Percentiles rank a stretch among this genome's conserved stretches.
Evolutionary conservation across 169 alveolate genomes (phyloP).

Genomic region (Fabrea salina): DNA sequence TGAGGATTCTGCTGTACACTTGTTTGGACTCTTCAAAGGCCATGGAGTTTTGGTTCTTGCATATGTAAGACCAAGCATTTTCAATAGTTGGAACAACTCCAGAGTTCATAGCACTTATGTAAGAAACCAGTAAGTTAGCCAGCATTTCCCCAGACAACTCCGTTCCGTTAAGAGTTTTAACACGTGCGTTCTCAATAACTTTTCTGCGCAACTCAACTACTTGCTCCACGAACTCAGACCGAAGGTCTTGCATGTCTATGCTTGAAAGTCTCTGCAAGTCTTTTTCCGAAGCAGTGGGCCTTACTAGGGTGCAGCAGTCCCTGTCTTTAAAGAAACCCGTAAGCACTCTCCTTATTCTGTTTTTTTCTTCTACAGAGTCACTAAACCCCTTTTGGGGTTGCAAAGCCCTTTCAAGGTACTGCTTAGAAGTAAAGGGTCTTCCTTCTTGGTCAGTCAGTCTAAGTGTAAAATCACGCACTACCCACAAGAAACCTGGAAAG

Average conservation of each 20-base stretch:
- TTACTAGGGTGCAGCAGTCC: constrained; percentile 80
- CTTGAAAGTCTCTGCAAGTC: constrained; percentile 68
- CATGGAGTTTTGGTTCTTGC: constrained; percentile 70
- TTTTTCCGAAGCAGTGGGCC: constrained; percentile 83
- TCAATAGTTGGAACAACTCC: constrained; percentile 84
- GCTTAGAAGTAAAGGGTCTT: constrained; percentile 59
- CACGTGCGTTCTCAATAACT: constrained; percentile 64
- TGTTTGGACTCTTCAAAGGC: constrained; percentile 43
- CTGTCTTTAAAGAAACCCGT: constrained; percentile 75
- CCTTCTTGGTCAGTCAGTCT: constrained; percentile 63
- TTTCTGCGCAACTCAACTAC: constrained; percentile 52
- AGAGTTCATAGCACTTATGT: constrained; percentile 70
- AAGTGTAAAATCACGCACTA: constrained; percentile 70
- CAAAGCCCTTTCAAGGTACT: constrained; percentile 78
- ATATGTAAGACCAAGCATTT: constrained; percentile 81
- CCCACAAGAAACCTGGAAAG: constrained; percentile 74
- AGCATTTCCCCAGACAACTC: constrained; percentile 69
- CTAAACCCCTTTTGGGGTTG: constrained; percentile 64
- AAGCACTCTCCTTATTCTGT: constrained; percentile 73
- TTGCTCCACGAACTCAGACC: constrained; percentile 75
- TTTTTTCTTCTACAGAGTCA: constrained; percentile 68
- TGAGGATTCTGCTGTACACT: not conserved
- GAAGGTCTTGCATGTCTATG: constrained; percentile 43
- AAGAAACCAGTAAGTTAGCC: constrained; percentile 62
- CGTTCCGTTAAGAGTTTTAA: constrained; percentile 68